Evolutionary conservation across 108 stramenopile genomes (phyloP), one percentile per base, ranked within the genome.

Genomic region (Skeletonema marinoi): DNA sequence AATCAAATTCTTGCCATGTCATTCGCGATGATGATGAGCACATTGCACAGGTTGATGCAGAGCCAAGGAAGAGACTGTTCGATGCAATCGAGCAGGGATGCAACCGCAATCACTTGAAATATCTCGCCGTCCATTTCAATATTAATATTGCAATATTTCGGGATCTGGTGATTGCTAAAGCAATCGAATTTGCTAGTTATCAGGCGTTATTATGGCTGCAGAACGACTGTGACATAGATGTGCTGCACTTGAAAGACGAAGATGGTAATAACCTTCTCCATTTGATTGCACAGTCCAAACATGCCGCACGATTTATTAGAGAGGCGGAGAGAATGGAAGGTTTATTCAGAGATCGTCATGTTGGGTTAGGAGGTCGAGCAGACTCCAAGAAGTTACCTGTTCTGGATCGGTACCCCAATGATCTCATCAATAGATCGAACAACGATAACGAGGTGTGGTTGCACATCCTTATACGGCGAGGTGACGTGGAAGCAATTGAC

Each of bases 11-110:
- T 3, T 68, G 67, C 30, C 46, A 13, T 12, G 54, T 68, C 54
- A 3, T 25, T 21, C 3, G 54, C 4, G 67, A 68, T 30, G 46
- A 32, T 5, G 67, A 68, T 32, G 67, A 51, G 16, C 9, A 51
- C 16, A 50, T 68, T 54, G 67, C 67, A 12, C 10, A 5, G 21
- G 31, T 29, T n/a, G 29, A 68, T 31, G 31, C 48, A 29, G 67
- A 68, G 2, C 67, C 67, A 51, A 68, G 67, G 25, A 32, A 31
- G 48, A 68, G 67, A 14, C 29, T 68, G 12, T 68, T 68, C 48
- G 67, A 68, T 41, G 67, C 67, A 19, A 68, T 68, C 6, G 21
- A 25, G 21, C 67, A 68, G 5, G 65, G 48, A 32, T 68, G 67
- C 29, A 46, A 17, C 6, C 67, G 44, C 2, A 0, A 51, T 25